Evolutionary conservation across 768 basidiomycete species (phyloP).

Genomic region (Macrolepiota albuminosa): DNA sequence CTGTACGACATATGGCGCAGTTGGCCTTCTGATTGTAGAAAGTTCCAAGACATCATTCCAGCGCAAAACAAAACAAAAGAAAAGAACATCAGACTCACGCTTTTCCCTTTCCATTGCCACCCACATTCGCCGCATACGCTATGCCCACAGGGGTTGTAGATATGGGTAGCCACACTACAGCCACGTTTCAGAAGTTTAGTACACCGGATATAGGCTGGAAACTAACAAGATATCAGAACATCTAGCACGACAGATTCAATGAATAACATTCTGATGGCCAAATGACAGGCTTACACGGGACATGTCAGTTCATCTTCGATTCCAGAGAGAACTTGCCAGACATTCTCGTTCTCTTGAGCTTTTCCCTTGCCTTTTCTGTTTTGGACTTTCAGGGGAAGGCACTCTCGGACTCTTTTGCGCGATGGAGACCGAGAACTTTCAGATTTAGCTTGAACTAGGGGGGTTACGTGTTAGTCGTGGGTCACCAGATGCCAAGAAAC

Average conservation of each 20-base stretch:
- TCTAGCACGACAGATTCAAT: conserved; percentile 28
- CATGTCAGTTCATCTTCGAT: conserved; percentile 66
- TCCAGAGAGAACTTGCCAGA: conserved; percentile 31
- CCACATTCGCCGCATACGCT: conserved; percentile 67
- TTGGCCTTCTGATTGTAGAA: conserved; percentile 27
- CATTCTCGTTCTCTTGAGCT: conserved; percentile 16
- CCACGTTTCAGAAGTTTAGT: conserved; percentile 20
- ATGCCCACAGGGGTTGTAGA: conserved; percentile 72
- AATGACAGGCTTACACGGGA: conserved; percentile 52
- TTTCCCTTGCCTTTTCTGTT: conserved; percentile 44
- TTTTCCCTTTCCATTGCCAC: conserved; percentile 51
- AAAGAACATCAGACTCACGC: conserved; percentile 31
- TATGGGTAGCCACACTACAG: conserved; percentile 48
- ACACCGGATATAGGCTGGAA: neutral
- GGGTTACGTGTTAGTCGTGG: neutral
- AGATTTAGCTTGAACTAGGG: neutral
- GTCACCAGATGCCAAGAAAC: neutral
- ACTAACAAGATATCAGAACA: conserved; percentile 71
- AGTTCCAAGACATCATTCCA: neutral
- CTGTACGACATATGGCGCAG: conserved; percentile 60
- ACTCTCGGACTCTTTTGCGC: conserved; percentile 12
- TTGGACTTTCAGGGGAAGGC: conserved; percentile 9
- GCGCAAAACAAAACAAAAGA: neutral
- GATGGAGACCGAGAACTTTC: neutral
- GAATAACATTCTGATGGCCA: conserved; percentile 1